Base-by-base conservation (phyloP, 805 yeast species). In the Candida boleticola region DNA sequence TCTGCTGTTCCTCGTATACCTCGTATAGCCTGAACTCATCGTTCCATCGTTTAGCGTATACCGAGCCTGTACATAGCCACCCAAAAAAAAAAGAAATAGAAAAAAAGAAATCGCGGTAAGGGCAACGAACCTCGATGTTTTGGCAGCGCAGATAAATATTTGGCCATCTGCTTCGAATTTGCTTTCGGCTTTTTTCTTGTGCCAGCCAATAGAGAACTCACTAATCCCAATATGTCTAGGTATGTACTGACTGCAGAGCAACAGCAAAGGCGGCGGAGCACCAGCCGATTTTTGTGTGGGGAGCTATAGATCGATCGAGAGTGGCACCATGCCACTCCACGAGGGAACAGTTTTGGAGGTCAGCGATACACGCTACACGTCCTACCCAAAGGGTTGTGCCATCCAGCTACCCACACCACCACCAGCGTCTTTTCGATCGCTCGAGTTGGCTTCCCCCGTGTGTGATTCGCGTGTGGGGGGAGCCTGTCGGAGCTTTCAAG, bases 161-260 rank as follows among this genome's bases (percentile, higher is more conserved):
- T 19, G 35, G 22, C 13, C 35, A 6, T 22, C 37, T 17, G 17
- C 19, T 30, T 30, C 14, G n/a, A n/a, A n/a, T 13, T 17, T 30
- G 19, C 34, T 16, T 14, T 30, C 13, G 34, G 13, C 14, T 16
- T 17, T n/a, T n/a, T n/a, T n/a, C n/a, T n/a, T n/a, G n/a, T n/a
- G n/a, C n/a, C n/a, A n/a, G n/a, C n/a, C n/a, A n/a, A n/a, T n/a
- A n/a, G n/a, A n/a, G n/a, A n/a, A n/a, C n/a, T n/a, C n/a, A n/a
- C n/a, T n/a, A n/a, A n/a, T n/a, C n/a, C n/a, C n/a, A n/a, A n/a
- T n/a, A 35, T 35, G 37, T 35, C 37, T n/a, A 35, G 37, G 37
- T 35, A 35, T 22, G 37, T 35, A 9, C n/a, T 30, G n/a, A n/a
- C n/a, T n/a, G n/a, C n/a, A n/a, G n/a, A 25, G 27, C 27, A 30